These are phyloP conservation scores for Cinchona pubescens DNA, from an alignment of 257 asterid genomes.

Conservation along the genomic window DNA sequence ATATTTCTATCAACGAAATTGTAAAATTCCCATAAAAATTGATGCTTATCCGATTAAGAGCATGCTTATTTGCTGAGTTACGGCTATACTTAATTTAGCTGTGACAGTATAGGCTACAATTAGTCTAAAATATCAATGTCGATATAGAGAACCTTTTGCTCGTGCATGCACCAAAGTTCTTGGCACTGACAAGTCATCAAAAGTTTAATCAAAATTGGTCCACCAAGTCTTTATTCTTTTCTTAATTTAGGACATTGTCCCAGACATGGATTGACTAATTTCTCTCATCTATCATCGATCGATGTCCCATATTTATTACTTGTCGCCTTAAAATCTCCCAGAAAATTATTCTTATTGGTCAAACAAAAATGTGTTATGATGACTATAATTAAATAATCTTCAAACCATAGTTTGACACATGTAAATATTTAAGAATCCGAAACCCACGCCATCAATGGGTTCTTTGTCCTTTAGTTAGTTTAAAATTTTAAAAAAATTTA, in stretches of 20 bases:
- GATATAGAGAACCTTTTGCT: background rate
- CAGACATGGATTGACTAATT: slow-evolving; percentile 3
- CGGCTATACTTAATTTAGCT: background rate
- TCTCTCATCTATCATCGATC: background rate
- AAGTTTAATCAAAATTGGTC: slow-evolving; percentile 1
- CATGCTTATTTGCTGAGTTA: background rate
- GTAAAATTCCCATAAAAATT: no score
- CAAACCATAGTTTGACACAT: background rate
- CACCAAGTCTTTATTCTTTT: background rate
- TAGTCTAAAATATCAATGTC: background rate
- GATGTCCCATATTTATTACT: background rate
- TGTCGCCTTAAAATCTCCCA: slow-evolving; percentile 9
- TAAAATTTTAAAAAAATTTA: background rate
- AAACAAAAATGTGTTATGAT: background rate
- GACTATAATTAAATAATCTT: background rate
- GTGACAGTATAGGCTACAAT: background rate
- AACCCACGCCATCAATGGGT: background rate
- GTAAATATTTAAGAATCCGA: background rate
- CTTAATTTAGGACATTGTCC: background rate
- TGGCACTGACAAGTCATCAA: slow-evolving; percentile 5
- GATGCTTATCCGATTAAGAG: slow-evolving; percentile 15
- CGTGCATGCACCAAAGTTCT: slow-evolving; percentile 24
- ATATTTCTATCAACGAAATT: no score
- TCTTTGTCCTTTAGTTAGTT: background rate
- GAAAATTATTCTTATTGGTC: background rate